A percentile compares a stretch with the other conserved stretches of the same genome.
Conservation (phyloP, 306 rosid genomes). For the Glycyrrhiza uralensis region DNA sequence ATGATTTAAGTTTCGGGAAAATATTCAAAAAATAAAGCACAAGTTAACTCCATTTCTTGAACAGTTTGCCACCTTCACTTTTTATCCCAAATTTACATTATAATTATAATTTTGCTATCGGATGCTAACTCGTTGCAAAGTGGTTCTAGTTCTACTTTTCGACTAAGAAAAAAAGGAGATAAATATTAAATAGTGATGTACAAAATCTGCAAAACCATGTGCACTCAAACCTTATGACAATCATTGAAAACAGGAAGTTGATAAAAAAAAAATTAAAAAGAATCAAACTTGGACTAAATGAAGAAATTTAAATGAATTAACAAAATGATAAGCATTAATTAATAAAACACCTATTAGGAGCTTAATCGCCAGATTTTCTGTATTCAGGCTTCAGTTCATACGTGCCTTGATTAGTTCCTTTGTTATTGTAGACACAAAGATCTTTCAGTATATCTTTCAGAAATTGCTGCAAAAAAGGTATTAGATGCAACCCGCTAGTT, state of each 20-base stretch:
- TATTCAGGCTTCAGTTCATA: slow-evolving; percentile 95
- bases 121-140: not conserved
- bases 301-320: not conserved
- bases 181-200: not conserved
- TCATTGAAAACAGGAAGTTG: not conserved
- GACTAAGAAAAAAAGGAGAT: not conserved
- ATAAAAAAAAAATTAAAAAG: not conserved
- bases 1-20: too few species aligned
- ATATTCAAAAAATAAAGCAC: too few species aligned
- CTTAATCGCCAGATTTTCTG: slow-evolving; percentile 54
- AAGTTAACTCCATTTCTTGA: too few species aligned
- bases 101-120: not conserved
- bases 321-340: slow-evolving; percentile 16
- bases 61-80: too few species aligned
- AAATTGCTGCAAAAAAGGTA: slow-evolving; percentile 68
- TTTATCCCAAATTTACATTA: too few species aligned
- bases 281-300: not conserved
- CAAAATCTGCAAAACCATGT: slow-evolving; percentile 4
- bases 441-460: slow-evolving; percentile 88
- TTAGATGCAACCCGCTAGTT: slow-evolving; percentile 3
- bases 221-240: not conserved
- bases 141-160: not conserved
- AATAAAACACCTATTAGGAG: slow-evolving; percentile 27
- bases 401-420: slow-evolving; percentile 84
- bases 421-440: slow-evolving; percentile 83